Evolutionary conservation across 1,139 yeast species (phyloP), one percentile per base, ranked within the genome.

Genomic region (Candida glucosophila): DNA sequence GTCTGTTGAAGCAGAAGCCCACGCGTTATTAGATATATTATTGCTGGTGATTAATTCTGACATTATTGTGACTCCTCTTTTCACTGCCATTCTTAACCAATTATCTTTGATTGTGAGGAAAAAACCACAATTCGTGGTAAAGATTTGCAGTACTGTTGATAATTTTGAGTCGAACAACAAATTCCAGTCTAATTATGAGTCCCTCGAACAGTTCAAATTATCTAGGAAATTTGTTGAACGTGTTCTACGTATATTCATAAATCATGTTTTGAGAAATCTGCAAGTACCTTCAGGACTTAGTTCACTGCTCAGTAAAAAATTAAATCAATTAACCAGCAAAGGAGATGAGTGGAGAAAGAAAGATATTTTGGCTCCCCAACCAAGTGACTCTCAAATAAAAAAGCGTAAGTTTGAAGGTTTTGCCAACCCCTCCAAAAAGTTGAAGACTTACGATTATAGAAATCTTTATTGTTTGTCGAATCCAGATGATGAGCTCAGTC

Each of bases 1-100:
- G 22, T 41, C 43, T 29, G 54, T 85, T 37, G 86, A 80, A 39
- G 72, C 79, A 6, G 95, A 88, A 48, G 80, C 90, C 0, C 67
- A 66, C 29, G 76, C 70, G 2, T 58, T 81, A 26, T 57, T 90
- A 25, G 95, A 85, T 37, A 51, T 73, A 25, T 49, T 88, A 20
- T 55, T 85, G 25, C 58, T 62, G 25, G 58, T 69, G 13, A 59
- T 86, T 29, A 58, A 61, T 19, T 72, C 64, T 17, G 79, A 75
- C 33, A 60, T 73, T 27, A 50, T 77, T 34, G 61, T 74, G 3
- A 55, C 79, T 2, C 71, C 76, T 3, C 38, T 76, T 3, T 65
- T 74, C 20, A 63, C 77, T 5, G 73, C 80, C 3, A 55, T 74
- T 2, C 49, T 75, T 16, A 66, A 72, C 40, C 67, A 68, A 37